Evolutionary conservation across 2,329 filamentous ascomycete species (phyloP).

Genomic region (Calonectria crousiana): DNA sequence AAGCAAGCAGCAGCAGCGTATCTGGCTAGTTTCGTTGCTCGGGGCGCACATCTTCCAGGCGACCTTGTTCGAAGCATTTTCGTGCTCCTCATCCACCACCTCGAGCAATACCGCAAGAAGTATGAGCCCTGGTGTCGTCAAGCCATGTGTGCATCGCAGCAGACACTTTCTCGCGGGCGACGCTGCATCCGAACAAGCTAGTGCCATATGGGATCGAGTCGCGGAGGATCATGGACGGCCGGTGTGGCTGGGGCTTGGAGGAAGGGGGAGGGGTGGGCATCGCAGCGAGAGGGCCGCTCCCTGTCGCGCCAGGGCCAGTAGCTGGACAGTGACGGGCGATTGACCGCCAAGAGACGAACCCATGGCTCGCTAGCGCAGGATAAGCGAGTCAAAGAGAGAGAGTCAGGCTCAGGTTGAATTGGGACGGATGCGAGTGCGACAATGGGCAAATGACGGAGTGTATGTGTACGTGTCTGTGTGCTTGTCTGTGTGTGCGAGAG

Average conservation of each 20-base stretch:
- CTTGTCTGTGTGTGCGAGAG: background rate
- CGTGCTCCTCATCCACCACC: constrained; percentile 79
- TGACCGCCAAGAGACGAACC: constrained; percentile 5
- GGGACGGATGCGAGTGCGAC: background rate
- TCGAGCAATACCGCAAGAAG: constrained; percentile 79
- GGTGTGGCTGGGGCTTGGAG: constrained; percentile 20
- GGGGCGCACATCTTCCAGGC: constrained; percentile 84
- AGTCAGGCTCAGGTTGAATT: background rate
- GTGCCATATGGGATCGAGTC: constrained; percentile 2
- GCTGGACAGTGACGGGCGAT: background rate
- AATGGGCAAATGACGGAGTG: background rate
- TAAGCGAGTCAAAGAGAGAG: constrained; percentile 3
- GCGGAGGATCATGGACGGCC: constrained; percentile 10
- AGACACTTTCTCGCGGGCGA: background rate
- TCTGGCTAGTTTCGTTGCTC: constrained; percentile 92
- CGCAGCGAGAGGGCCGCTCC: background rate
- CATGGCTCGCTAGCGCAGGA: constrained; percentile 2
- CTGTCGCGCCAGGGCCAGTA: constrained; percentile 5
- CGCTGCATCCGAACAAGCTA: constrained; percentile 1
- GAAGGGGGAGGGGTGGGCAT: background rate
- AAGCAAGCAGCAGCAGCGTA: constrained; percentile 92
- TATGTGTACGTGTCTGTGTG: background rate
- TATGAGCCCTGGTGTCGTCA: constrained; percentile 65
- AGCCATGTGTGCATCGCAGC: constrained; percentile 3
- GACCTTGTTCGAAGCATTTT: constrained; percentile 87